phyloP scores from a whole-genome alignment of 192 early-diverging fungal species.

The Kappamyces sp. region DNA sequence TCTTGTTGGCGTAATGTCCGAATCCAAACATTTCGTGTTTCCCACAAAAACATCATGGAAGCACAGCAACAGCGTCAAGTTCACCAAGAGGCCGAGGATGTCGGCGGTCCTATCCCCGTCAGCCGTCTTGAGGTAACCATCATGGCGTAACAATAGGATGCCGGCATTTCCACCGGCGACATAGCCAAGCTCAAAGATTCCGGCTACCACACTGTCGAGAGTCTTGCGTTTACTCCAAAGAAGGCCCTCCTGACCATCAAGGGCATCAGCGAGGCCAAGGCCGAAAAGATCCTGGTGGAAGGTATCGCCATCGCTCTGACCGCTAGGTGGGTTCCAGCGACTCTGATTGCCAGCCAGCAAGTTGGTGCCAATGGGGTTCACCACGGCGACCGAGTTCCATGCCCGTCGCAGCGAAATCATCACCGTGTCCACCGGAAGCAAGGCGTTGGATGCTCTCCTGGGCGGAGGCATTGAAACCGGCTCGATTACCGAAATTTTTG shows the following conservation, averaged over 20 bases:
- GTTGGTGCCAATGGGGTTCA: conserved; percentile 91
- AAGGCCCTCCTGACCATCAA: conserved; percentile 82
- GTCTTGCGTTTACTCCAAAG: conserved; percentile 87
- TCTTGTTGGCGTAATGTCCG: neutral
- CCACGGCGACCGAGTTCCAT: conserved; percentile 89
- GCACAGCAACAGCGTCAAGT: conserved; percentile 9
- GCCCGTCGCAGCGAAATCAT: conserved; percentile 72
- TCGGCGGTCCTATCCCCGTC: conserved; percentile 16
- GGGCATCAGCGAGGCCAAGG: conserved; percentile 92
- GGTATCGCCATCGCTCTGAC: conserved; percentile 32
- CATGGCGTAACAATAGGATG: conserved; percentile 24
- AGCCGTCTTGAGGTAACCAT: conserved; percentile 10
- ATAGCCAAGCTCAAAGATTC: conserved; percentile 67
- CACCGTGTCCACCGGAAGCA: conserved; percentile 82
- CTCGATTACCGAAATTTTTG: conserved; percentile 95
- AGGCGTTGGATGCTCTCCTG: conserved; percentile 83
- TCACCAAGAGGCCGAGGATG: conserved; percentile 8
- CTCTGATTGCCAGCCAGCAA: conserved; percentile 59
- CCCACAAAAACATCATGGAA: neutral
- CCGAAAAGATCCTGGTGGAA: conserved; percentile 88
- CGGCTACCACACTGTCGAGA: conserved; percentile 87
- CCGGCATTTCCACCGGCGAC: conserved; percentile 33
- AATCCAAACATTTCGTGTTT: neutral
- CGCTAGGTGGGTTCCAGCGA: conserved; percentile 15
- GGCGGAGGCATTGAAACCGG: conserved; percentile 97